Percentiles rank a stretch among this genome's conserved stretches.
Conservation (phyloP, 2,329 filamentous ascomycete genomes). For the Chaetothyriales sp. region DNA sequence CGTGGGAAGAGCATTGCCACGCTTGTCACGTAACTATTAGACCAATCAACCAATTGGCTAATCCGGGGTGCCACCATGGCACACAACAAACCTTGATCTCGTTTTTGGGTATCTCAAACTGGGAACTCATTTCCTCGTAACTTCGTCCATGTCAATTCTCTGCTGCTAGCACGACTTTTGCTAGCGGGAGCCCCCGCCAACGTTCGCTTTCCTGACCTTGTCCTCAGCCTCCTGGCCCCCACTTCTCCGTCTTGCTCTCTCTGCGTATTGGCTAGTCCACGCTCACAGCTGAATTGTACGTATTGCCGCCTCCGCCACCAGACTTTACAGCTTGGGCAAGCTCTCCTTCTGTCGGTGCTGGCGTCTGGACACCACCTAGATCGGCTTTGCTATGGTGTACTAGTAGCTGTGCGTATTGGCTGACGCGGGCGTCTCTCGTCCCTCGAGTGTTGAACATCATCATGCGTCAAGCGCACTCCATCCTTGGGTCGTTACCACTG, state of each 20-base stretch:
- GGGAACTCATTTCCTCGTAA: background rate
- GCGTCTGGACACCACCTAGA: constrained; percentile 22
- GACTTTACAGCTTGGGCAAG: constrained; percentile 16
- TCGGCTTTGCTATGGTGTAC: constrained; percentile 13
- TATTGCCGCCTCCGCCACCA: constrained; percentile 14
- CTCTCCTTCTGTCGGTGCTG: constrained; percentile 20
- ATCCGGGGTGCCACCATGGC: too few relatives aligned
- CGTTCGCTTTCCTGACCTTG: constrained; percentile 15
- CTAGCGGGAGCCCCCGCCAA: constrained; percentile 13
- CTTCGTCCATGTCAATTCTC: constrained; percentile 6
- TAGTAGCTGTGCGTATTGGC: constrained; percentile 4
- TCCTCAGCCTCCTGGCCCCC: constrained; percentile 13
- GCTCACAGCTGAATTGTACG: constrained; percentile 9
- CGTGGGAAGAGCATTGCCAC: too few relatives aligned
- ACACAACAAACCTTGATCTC: too few relatives aligned
- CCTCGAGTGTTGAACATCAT: constrained; percentile 13
- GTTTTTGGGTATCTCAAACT: too few relatives aligned
- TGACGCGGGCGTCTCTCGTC: constrained; percentile 11
- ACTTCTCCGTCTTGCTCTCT: constrained; percentile 13
- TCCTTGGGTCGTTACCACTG: constrained; percentile 15
- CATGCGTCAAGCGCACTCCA: constrained; percentile 17
- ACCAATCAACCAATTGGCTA: too few relatives aligned
- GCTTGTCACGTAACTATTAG: too few relatives aligned
- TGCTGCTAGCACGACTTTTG: constrained; percentile 16
- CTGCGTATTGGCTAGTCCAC: constrained; percentile 12